Conservation (phyloP, 176 grass and related monocot species). For the Oropetium thomaeum region DNA sequence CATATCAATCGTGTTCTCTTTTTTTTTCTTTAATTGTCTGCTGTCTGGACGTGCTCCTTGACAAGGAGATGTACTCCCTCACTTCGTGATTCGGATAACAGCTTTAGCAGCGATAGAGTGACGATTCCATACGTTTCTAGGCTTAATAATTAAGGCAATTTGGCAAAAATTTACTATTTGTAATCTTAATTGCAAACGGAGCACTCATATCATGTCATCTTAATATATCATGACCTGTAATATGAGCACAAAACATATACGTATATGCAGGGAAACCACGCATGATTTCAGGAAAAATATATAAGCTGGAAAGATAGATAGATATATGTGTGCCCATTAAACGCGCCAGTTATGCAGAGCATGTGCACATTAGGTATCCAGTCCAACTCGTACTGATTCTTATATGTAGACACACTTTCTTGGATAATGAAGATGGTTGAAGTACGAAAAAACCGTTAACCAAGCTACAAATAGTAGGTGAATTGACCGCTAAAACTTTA, state of each 20-base stretch:
- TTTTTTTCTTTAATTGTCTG: too few relatives aligned
- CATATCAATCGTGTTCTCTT: too few relatives aligned
- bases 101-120: neutral
- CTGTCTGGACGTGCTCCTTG: too few relatives aligned
- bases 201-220: neutral
- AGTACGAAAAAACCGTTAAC: neutral
- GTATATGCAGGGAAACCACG: neutral
- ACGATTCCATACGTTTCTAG: neutral
- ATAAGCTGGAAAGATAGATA: constrained; percentile 10
- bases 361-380: neutral
- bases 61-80: too few relatives aligned
- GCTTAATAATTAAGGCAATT: too few relatives aligned
- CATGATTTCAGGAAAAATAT: neutral
- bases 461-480: neutral
- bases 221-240: neutral
- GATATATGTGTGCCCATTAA: neutral
- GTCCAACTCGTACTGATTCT: neutral
- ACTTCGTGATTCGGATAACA: neutral
- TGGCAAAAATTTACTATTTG: too few relatives aligned
- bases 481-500: neutral
- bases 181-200: too few relatives aligned
- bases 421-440: neutral
- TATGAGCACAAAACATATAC: neutral
- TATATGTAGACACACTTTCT: too few relatives aligned
- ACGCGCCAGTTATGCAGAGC: neutral